Base-by-base conservation (phyloP, 176 grass and related monocot genomes). In the Cenchrus purpureus region DNA sequence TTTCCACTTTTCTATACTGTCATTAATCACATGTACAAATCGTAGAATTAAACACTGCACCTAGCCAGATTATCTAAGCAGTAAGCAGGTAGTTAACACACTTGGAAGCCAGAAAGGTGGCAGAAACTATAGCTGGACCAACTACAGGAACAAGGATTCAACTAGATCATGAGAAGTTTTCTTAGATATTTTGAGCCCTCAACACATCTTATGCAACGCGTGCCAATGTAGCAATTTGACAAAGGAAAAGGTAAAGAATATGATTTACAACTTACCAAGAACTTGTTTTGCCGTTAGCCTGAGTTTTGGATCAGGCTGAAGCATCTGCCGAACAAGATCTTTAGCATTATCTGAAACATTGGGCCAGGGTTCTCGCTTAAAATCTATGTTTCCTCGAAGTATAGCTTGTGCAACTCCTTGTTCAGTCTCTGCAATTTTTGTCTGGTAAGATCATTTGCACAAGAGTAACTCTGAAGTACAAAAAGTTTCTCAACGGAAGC, bases 371-470 rank as follows among this genome's bases (percentile, higher is more conserved):
- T 99, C 97, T 63, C 97, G 89, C 85, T 96, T 99, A 82, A 99
- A 99, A 90, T 99, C 97, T 86, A 99, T 99, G 87, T 89, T 91
- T 65, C 97, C 97, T 52, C 93, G 88, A 72, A 99, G 91, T 20
- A 99, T 99, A 88, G 97, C 97, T 87, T 99, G 97, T 77, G 97
- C 97, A 61, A 99, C 97, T 59, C 97, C 97, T 91, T 99, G 97
- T 85, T 99, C 97, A 63, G 97, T 99, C 84, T 99, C 97, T 99
- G 91, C 79, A 89, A 85, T 86, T 63, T 58, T 85, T 68, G 17
- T n/a, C 34, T 51, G 71, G 58, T 87, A 76, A 89, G 79, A 22
- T 56, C 54, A 19, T 77, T 72, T 83, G 56, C 57, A 80, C 42
- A 9, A 63, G 5, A 75, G 7, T 8, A 75, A 75, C 68, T 65